Evolutionary conservation across 805 yeast species (phyloP).

Genomic region (Spathaspora sp.): DNA sequence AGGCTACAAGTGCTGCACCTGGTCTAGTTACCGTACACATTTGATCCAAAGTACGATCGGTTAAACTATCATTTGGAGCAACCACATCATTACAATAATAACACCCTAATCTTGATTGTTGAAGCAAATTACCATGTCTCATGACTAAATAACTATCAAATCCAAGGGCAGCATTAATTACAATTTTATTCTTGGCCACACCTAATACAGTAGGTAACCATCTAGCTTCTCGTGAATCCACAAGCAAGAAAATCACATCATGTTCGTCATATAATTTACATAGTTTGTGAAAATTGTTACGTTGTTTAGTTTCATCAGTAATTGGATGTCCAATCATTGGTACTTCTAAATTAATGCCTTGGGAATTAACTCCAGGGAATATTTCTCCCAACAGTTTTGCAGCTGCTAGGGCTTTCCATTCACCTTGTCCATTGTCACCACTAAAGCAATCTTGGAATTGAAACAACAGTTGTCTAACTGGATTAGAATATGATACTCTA

Average conservation of each 20-base stretch:
- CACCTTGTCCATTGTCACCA: constrained; percentile 58
- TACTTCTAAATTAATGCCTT: constrained; percentile 66
- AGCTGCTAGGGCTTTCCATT: constrained; percentile 74
- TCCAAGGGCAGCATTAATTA: constrained; percentile 91
- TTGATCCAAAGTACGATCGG: constrained; percentile 88
- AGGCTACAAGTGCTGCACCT: constrained; percentile 87
- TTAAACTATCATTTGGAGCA: constrained; percentile 86
- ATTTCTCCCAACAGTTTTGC: constrained; percentile 67
- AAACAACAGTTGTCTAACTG: constrained; percentile 90
- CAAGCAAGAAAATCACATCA: constrained; percentile 75
- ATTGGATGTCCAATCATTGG: constrained; percentile 97
- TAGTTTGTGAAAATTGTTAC: constrained; percentile 49
- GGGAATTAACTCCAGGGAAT: constrained; percentile 70
- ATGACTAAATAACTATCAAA: constrained; percentile 91
- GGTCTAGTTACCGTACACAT: constrained; percentile 99
- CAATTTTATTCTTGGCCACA: constrained; percentile 61
- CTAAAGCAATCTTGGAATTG: constrained; percentile 74
- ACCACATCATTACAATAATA: constrained; percentile 95
- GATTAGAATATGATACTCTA: constrained; percentile 84
- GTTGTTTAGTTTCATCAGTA: constrained; percentile 49
- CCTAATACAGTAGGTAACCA: constrained; percentile 96
- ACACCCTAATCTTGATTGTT: constrained; percentile 65
- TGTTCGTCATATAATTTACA: constrained; percentile 54
- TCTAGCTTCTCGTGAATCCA: constrained; percentile 94
- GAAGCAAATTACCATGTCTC: constrained; percentile 70